A percentile compares a stretch with the other conserved stretches of the same genome.
phyloP scores from a whole-genome alignment of 192 early-diverging fungal species.

The Thamnidium elegans region DNA sequence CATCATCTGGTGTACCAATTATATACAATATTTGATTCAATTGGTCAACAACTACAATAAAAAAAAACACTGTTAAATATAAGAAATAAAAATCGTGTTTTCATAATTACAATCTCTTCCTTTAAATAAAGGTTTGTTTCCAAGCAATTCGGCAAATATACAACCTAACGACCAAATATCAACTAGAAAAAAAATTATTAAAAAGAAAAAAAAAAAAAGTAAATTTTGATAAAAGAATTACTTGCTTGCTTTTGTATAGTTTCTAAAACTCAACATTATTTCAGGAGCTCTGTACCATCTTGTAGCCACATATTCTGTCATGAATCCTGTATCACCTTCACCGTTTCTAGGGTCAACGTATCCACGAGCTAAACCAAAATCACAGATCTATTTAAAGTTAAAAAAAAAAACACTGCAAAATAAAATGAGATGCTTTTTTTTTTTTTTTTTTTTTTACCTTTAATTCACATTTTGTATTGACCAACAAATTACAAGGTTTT shows the following conservation, averaged over 20 bases:
- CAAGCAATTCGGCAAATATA: constrained; percentile 87
- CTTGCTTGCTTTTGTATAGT: constrained; percentile 86
- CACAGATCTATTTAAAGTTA: constrained; percentile 81
- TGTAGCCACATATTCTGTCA: constrained; percentile 99
- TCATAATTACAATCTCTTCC: constrained; percentile 56
- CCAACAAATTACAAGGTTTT: constrained; percentile 84
- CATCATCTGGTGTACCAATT: constrained; percentile 89
- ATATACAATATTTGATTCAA: constrained; percentile 92
- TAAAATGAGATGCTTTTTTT: not conserved
- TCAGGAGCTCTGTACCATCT: constrained; percentile 99
- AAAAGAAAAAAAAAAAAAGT: not conserved
- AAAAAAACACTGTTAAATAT: not conserved
- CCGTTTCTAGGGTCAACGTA: constrained; percentile 62
- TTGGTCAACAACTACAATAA: constrained; percentile 75
- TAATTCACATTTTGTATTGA: constrained; percentile 90
- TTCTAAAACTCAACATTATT: constrained; percentile 86
- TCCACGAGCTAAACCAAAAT: constrained; percentile 90
- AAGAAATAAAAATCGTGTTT: not conserved
- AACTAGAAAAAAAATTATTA: too few relatives aligned
- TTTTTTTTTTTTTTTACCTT: constrained; percentile 26
- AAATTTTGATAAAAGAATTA: not conserved
- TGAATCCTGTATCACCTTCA: constrained; percentile 85
- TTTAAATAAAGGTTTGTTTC: constrained; percentile 77
- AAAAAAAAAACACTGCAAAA: not conserved
- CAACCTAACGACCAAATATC: constrained; percentile 93